phyloP scores from a whole-genome alignment of 306 rosid genomes.

The Ceratonia siliqua region DNA sequence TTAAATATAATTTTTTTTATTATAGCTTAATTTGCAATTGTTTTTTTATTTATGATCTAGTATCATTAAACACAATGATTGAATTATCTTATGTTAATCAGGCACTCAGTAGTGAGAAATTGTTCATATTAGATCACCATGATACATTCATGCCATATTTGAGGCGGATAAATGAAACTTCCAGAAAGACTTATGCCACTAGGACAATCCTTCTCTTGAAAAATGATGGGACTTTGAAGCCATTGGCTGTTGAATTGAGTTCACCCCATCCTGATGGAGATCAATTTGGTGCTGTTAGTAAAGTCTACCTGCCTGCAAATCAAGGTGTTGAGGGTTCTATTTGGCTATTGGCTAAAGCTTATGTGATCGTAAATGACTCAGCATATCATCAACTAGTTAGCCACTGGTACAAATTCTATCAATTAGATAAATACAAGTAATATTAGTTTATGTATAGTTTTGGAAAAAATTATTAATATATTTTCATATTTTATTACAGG shows the following conservation, averaged over 20 bases:
- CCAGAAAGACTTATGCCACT: conserved; percentile 59
- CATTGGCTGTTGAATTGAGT: conserved; percentile 68
- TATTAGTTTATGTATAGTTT: neutral
- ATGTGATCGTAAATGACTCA: conserved; percentile 61
- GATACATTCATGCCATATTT: conserved; percentile 64
- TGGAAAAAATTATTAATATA: neutral
- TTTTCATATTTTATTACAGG: conserved; percentile 38
- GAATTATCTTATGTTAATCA: conserved; percentile 24
- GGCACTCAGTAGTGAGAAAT: conserved; percentile 55
- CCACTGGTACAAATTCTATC: conserved; percentile 50
- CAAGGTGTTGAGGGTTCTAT: conserved; percentile 54
- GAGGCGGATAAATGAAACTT: conserved; percentile 49
- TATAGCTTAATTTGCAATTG: too few species aligned
- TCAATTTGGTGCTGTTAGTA: conserved; percentile 48
- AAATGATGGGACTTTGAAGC: conserved; percentile 70
- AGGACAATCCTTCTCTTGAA: conserved; percentile 66
- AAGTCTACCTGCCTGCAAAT: conserved; percentile 51
- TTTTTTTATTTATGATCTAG: neutral
- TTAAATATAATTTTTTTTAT: too few species aligned
- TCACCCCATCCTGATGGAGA: conserved; percentile 69
- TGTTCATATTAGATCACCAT: conserved; percentile 71
- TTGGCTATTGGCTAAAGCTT: conserved; percentile 75
- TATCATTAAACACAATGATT: neutral
- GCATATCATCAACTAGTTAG: conserved; percentile 66
- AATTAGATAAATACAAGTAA: neutral